Evolutionary conservation across 1,284 basidiomycete species (phyloP).

Genomic region (Microbotryum intermedium): DNA sequence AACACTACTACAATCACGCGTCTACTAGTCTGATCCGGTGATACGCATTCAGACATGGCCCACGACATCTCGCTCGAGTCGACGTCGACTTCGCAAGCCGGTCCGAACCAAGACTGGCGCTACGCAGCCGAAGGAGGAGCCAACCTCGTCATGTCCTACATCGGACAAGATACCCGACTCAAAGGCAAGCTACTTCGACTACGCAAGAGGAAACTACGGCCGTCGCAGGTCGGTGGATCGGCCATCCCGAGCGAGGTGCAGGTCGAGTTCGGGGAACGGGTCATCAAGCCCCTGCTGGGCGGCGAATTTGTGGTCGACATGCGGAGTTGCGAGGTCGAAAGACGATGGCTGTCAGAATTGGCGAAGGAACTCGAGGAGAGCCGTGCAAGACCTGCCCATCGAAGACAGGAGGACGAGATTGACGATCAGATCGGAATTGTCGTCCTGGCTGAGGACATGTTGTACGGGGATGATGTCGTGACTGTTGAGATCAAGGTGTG

Average conservation of each 20-base stretch:
- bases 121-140: slow-evolving; percentile 86
- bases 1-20: too few species aligned
- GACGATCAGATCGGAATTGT: slow-evolving; percentile 52
- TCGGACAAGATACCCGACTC: slow-evolving; percentile 46
- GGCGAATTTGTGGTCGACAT: slow-evolving; percentile 36
- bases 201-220: slow-evolving; percentile 47
- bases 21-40: too few species aligned
- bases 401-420: slow-evolving; percentile 52
- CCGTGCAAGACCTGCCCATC: slow-evolving; percentile 48
- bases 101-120: slow-evolving; percentile 47
- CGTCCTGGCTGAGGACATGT: slow-evolving; percentile 53
- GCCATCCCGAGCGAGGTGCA: slow-evolving; percentile 15
- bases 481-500: slow-evolving; percentile 80
- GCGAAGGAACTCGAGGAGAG: slow-evolving; percentile 43
- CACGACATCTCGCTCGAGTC: too few species aligned
- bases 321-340: slow-evolving; percentile 48
- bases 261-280: neutral
- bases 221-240: neutral
- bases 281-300: slow-evolving; percentile 15
- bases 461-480: slow-evolving; percentile 51
- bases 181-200: slow-evolving; percentile 62
- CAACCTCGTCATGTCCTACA: slow-evolving; percentile 74
- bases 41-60: too few species aligned
- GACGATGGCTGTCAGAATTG: slow-evolving; percentile 56
- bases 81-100: too few species aligned